Conservation (phyloP, 176 grass and related monocot genomes). For the Raddia distichophylla region DNA sequence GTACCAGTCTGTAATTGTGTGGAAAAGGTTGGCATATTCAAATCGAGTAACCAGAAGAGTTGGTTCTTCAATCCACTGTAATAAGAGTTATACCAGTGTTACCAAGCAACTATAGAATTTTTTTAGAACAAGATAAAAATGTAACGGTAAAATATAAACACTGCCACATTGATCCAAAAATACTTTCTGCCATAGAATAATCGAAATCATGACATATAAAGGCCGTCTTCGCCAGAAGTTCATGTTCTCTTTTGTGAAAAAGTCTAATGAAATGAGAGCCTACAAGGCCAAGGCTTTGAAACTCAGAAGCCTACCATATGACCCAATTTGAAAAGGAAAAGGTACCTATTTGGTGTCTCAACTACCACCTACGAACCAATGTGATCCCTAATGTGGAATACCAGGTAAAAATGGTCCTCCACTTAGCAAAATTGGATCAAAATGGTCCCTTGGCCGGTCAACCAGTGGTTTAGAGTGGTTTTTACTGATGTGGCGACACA, state of each 20-base stretch:
- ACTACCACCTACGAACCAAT: no score
- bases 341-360: no score
- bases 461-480: no score
- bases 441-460: no score
- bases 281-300: background rate
- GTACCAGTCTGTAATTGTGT: slow-evolving; percentile 99
- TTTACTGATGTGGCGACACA: no score
- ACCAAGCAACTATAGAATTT: slow-evolving; percentile 29
- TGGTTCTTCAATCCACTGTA: slow-evolving; percentile 94
- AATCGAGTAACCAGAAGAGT: slow-evolving; percentile 92
- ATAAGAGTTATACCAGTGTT: slow-evolving; percentile 33
- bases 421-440: no score
- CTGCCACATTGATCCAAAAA: background rate
- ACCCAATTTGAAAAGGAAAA: background rate
- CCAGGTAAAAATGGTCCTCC: no score
- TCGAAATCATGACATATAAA: slow-evolving; percentile 2
- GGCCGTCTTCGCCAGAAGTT: slow-evolving; percentile 6
- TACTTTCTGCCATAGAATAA: slow-evolving; percentile 17
- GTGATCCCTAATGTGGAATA: no score
- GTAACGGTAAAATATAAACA: background rate
- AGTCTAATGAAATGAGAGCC: background rate
- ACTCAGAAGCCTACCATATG: background rate
- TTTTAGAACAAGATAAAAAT: background rate
- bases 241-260: slow-evolving; percentile 17
- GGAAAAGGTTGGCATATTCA: slow-evolving; percentile 98